A percentile compares a stretch with the other conserved stretches of the same genome.
Evolutionary conservation across 2,329 filamentous ascomycete species (phyloP).

Genomic region (Leptodontidium sp.): DNA sequence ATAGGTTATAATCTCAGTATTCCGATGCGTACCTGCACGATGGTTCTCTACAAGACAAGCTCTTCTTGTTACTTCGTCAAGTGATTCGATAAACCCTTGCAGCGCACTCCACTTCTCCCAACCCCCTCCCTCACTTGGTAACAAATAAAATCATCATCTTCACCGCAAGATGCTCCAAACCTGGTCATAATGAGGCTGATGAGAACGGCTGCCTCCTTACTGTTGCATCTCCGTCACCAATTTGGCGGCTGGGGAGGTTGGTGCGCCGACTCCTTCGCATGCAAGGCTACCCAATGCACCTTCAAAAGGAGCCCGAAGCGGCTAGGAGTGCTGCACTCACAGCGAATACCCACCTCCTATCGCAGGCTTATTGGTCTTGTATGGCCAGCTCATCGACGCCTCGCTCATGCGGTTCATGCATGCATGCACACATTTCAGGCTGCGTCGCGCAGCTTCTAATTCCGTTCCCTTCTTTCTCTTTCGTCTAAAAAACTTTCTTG

Average conservation of each 20-base stretch:
- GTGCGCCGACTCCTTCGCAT: conserved; percentile 18
- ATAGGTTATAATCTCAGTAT: too few species aligned
- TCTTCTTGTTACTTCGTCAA: too few species aligned
- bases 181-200: conserved; percentile 15
- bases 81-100: too few species aligned
- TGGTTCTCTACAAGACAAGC: too few species aligned
- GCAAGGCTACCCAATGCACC: conserved; percentile 32
- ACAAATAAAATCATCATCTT: conserved; percentile 5
- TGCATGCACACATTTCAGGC: conserved; percentile 17
- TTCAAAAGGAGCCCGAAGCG: conserved; percentile 20
- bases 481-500: conserved; percentile 9
- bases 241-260: conserved; percentile 21
- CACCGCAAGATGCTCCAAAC: conserved; percentile 2
- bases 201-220: neutral
- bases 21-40: too few species aligned
- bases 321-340: conserved; percentile 24
- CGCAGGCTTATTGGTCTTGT: conserved; percentile 24
- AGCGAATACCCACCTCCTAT: conserved; percentile 14
- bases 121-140: conserved; percentile 10
- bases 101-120: conserved; percentile 10
- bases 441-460: conserved; percentile 4
- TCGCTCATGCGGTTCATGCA: conserved; percentile 24
- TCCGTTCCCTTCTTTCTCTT: conserved; percentile 5
- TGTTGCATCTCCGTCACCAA: conserved; percentile 12
- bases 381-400: conserved; percentile 28